Evolutionary conservation across 495 filamentous ascomycete genomes (phyloP).

Genomic region (Cairneyella variabilis): DNA sequence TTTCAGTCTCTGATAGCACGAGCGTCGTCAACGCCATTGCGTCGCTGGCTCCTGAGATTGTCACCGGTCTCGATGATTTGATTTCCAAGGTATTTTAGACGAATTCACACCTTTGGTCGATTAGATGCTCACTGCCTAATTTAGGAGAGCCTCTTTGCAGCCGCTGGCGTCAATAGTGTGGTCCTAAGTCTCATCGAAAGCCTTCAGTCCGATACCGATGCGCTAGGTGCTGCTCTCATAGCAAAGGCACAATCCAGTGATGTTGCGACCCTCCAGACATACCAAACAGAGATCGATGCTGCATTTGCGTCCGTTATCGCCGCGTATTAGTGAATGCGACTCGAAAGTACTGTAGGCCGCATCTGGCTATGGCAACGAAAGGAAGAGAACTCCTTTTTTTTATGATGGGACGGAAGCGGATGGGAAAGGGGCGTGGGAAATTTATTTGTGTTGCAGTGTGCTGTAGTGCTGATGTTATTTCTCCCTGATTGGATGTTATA

Average conservation of each 20-base stretch:
- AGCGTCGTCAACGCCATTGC: not conserved
- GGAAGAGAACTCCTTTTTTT: not conserved
- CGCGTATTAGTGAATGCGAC: not conserved
- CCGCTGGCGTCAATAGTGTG: slow-evolving; percentile 24
- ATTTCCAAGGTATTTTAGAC: slow-evolving; percentile 7
- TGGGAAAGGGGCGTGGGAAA: not conserved
- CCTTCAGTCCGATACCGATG: slow-evolving; percentile 21
- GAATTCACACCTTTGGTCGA: not conserved
- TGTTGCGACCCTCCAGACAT: slow-evolving; percentile 7
- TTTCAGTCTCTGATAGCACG: slow-evolving; percentile 2
- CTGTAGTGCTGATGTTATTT: not conserved
- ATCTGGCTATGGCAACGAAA: not conserved
- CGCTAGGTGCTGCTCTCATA: slow-evolving; percentile 23
- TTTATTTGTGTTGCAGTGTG: not conserved
- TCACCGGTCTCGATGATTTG: not conserved
- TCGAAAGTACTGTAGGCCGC: not conserved
- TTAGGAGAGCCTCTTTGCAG: slow-evolving; percentile 4
- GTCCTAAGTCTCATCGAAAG: slow-evolving; percentile 31
- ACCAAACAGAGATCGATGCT: slow-evolving; percentile 23
- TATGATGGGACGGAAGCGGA: not conserved
- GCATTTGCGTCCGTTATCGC: slow-evolving; percentile 11
- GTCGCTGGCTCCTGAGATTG: slow-evolving; percentile 7
- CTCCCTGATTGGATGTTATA: not conserved
- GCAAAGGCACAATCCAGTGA: slow-evolving; percentile 26
- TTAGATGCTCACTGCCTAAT: slow-evolving; percentile 2